Evolutionary conservation across 805 yeast genomes (phyloP), one percentile per base, ranked within the genome.

Genomic region (Deakozyma indianensis): DNA sequence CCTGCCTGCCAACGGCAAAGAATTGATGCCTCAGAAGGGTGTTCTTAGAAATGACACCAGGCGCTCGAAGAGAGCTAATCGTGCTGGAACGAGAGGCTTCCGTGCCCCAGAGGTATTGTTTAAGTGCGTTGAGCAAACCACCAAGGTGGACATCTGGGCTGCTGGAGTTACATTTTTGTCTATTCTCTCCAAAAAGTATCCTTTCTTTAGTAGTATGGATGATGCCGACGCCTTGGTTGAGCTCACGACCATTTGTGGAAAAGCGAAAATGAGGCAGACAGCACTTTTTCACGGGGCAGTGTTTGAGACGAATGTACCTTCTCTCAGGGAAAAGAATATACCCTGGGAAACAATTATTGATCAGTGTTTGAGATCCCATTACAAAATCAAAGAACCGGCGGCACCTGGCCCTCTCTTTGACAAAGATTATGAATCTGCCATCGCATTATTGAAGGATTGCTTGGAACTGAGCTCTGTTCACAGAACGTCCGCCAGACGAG

Each of bases 31-130:
- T 20, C 38, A 32, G 18, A 32, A 32, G 18, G 38, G 38, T 20
- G 18, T 32, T 5, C 82, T 87, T 7, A 86, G 85, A 58, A 84
- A 83, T 54, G 98, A 92, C 64, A 75, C 76, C 43, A 70, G 97
- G 54, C 83, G 94, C 0, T 84, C 92, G 1, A 73, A 95, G 55
- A 73, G 98, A 47, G 97, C 97, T 0, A 92, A 92, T 56, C 77
- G 98, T 54, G 98, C 98, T 16, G 96, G 96, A 5, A 87, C 96
- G 1, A 71, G 96, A 54, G 96, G 96, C 0, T 87, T 87, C 57
- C 70, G 96, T 53, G 95, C 96, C 0, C 96, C 96, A 0, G 96
- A 87, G 59, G 96, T 87, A 3, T 65, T 88, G 45, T 72, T 86
- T 63, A 86, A 85, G 59, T 87, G 96, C 62, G 74, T 83, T 1